Evolutionary conservation across 2,329 filamentous ascomycete genomes (phyloP).

Genomic region (Paradendryphiella salina): DNA sequence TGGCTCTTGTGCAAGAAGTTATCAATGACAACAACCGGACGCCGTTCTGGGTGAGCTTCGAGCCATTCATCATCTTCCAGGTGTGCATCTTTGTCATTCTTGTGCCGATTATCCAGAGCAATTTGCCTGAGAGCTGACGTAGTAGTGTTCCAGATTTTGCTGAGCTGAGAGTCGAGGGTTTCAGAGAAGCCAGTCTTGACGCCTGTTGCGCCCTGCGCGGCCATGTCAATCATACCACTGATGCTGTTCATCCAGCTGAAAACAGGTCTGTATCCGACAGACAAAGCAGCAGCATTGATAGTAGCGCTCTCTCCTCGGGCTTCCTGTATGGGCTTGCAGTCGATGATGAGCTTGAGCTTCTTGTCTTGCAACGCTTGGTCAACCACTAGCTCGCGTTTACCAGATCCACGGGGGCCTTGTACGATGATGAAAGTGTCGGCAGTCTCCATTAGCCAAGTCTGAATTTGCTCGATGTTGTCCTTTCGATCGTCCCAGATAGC

Average conservation of each 20-base stretch:
- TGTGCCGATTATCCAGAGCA: conserved; percentile 69
- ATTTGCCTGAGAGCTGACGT: conserved; percentile 77
- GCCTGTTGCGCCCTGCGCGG: conserved; percentile 89
- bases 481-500: conserved; percentile 88
- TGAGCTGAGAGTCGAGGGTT: conserved; percentile 83
- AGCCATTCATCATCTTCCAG: conserved; percentile 84
- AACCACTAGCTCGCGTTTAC: conserved; percentile 84
- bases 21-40: conserved; percentile 85
- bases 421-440: conserved; percentile 92
- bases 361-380: conserved; percentile 79
- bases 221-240: conserved; percentile 88
- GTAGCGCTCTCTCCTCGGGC: conserved; percentile 84
- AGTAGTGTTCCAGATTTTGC: conserved; percentile 86
- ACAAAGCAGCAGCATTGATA: conserved; percentile 75
- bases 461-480: conserved; percentile 77
- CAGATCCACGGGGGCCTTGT: conserved; percentile 87
- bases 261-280: conserved; percentile 88
- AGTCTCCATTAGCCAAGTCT: conserved; percentile 84
- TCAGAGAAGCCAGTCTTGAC: conserved; percentile 94
- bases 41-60: conserved; percentile 81
- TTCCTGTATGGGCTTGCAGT: conserved; percentile 92
- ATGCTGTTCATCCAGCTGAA: conserved; percentile 97
- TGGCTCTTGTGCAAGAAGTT: conserved; percentile 81
- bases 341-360: conserved; percentile 78
- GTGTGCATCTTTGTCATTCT: conserved; percentile 71